These are phyloP conservation scores for Wickerhamiella spandovensis DNA, from an alignment of 805 yeast genomes.

Conservation along the genomic window DNA sequence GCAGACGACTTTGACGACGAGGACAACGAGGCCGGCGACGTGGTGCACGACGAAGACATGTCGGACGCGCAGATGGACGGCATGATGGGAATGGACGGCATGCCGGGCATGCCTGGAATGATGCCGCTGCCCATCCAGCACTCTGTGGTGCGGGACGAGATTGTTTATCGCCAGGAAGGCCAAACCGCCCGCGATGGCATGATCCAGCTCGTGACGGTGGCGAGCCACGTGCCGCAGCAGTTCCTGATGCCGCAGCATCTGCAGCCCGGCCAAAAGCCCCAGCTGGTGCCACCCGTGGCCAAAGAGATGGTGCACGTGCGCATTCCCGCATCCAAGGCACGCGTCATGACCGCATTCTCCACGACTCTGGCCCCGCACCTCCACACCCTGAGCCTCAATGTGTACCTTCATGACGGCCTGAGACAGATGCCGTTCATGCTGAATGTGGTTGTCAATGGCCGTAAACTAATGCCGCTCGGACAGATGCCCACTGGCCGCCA, in stretches of 20 bases:
- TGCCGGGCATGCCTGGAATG: background rate
- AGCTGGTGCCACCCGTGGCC: slow-evolving; percentile 11
- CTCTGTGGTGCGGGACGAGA: slow-evolving; percentile 16
- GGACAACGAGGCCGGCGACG: slow-evolving; percentile 18
- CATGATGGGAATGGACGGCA: slow-evolving; percentile 9
- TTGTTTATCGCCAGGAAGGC: slow-evolving; percentile 15
- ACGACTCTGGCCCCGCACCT: slow-evolving; percentile 34
- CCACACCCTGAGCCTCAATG: slow-evolving; percentile 33
- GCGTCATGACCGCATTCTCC: slow-evolving; percentile 15
- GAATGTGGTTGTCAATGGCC: slow-evolving; percentile 22
- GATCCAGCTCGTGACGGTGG: slow-evolving; percentile 16
- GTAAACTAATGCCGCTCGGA: slow-evolving; percentile 19
- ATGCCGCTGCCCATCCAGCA: slow-evolving; percentile 12
- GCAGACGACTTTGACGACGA: slow-evolving; percentile 18
- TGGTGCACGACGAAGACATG: slow-evolving; percentile 7
- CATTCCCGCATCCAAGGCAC: slow-evolving; percentile 15
- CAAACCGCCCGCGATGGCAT: slow-evolving; percentile 13
- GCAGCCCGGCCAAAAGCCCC: slow-evolving; percentile 13
- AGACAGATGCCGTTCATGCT: slow-evolving; percentile 22
- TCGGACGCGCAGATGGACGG: slow-evolving; percentile 13
- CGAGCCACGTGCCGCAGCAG: slow-evolving; percentile 13
- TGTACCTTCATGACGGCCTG: slow-evolving; percentile 32
- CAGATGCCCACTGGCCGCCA: slow-evolving; percentile 12
- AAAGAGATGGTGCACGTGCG: slow-evolving; percentile 17
- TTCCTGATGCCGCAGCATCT: slow-evolving; percentile 10